Evolutionary conservation across 805 yeast species (phyloP), one percentile per base, ranked within the genome.

Genomic region (Candida alai): DNA sequence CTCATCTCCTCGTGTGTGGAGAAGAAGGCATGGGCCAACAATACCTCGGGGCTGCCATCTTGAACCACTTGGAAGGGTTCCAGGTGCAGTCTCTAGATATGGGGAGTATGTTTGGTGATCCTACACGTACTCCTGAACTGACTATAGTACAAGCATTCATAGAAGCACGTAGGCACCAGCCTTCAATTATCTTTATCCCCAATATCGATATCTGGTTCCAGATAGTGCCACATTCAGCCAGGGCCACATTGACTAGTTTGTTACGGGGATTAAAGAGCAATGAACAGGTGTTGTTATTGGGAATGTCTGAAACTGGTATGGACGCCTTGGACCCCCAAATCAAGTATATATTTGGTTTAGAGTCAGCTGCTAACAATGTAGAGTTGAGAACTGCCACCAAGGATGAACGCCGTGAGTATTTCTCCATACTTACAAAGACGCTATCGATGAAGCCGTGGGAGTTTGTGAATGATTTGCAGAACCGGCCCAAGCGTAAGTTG

Each of bases 141-240:
- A 73, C 84, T 1, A 70, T 88, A 14, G 84, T 90, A 19, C 96
- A 86, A 52, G 71, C 84, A 25, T 81, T 93, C 49, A 68, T 83
- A 15, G 98, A 93, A 58, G 93, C 95, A 5, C 75, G 84, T 43
- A 75, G 95, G 51, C 94, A 90, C 43, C 83, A 84, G 39, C 98
- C 97, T 0, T 75, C 95, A 6, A 80, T 93, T 11, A 62, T 93
- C 2, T 83, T 75, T 52, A 75, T 93, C 32, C 96, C 97, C 3
- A 83, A 84, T 49, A 62, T 87, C 33, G 87, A 87, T 38, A 73
- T 79, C 7, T 87, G 96, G 88, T 65, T 71, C 35, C 68, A 62
- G 8, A 79, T 85, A 4, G 72, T 85, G 24, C 75, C 87, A 0
- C 76, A 72, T 9, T 68, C 85, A 2, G 86, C 89, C 1, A 75